These are phyloP conservation scores for Zymoseptoria pseudotritici DNA, from an alignment of 2,329 filamentous ascomycete genomes.

Conservation along the genomic window DNA sequence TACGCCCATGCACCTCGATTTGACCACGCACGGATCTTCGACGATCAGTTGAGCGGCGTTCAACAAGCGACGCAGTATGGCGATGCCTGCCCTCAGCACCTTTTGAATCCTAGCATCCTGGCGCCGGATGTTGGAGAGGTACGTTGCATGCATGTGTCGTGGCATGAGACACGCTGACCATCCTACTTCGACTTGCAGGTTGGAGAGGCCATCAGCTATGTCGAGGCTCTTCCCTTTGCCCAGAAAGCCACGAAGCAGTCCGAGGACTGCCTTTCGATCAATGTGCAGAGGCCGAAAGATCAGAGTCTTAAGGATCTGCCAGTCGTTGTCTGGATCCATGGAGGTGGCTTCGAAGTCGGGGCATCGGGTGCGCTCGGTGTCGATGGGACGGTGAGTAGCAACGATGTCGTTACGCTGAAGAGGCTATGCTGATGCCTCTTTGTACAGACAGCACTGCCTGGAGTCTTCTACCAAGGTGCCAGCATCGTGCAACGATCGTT, in stretches of 20 bases:
- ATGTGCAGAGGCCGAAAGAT: slow-evolving; percentile 33
- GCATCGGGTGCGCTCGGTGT: neutral
- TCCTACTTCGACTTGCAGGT: neutral
- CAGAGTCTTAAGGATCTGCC: slow-evolving; percentile 30
- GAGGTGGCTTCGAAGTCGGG: slow-evolving; percentile 29
- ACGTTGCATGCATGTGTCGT: neutral
- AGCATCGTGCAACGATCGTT: slow-evolving; percentile 21
- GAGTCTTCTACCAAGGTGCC: slow-evolving; percentile 7
- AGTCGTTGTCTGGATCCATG: slow-evolving; percentile 41
- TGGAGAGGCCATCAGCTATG: slow-evolving; percentile 4
- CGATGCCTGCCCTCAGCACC: slow-evolving; percentile 6
- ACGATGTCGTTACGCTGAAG: neutral
- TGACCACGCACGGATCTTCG: slow-evolving; percentile 6
- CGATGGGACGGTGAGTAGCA: slow-evolving; percentile 1
- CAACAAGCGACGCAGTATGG: slow-evolving; percentile 7
- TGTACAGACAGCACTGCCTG: slow-evolving; percentile 23
- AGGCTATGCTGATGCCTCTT: too few relatives aligned
- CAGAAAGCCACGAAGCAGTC: slow-evolving; percentile 4
- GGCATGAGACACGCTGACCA: neutral
- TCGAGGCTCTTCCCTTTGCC: slow-evolving; percentile 6
- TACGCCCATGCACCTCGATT: slow-evolving; percentile 5
- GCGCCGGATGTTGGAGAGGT: slow-evolving; percentile 3
- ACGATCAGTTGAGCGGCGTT: neutral
- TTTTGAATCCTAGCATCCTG: neutral
- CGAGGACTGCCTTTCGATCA: slow-evolving; percentile 55